Conservation (phyloP, 2,329 filamentous ascomycete species). For the Malbranchea cinnamomea region DNA sequence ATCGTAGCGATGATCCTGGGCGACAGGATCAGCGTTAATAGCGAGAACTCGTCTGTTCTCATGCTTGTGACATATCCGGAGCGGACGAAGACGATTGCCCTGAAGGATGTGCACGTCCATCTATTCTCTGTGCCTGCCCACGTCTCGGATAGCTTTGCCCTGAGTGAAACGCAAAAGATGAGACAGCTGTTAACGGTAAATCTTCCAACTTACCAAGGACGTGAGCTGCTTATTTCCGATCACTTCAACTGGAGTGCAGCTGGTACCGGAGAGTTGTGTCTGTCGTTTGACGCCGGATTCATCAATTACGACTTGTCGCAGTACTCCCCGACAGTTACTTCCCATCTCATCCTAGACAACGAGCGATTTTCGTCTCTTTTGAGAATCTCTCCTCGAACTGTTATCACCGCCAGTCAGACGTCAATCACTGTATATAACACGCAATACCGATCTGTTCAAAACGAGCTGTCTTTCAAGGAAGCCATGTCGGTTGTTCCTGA, state of each 20-base stretch:
- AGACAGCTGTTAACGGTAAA: conserved; percentile 23
- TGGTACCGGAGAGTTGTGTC: conserved; percentile 22
- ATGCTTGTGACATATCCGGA: conserved; percentile 26
- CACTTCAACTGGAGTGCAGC: conserved; percentile 26
- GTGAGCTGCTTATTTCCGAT: conserved; percentile 14
- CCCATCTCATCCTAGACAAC: conserved; percentile 23
- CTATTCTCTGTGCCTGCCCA: conserved; percentile 24
- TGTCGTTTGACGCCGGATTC: conserved; percentile 27
- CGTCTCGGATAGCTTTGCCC: conserved; percentile 10
- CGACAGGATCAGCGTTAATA: conserved; percentile 15
- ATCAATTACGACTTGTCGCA: conserved; percentile 29
- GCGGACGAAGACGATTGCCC: conserved; percentile 14
- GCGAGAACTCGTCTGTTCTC: conserved; percentile 22
- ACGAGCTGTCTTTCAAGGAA: conserved; percentile 22
- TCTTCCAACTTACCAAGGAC: conserved; percentile 19
- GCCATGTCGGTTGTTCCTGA: conserved; percentile 15
- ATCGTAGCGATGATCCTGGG: conserved; percentile 23
- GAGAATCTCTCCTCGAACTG: conserved; percentile 27
- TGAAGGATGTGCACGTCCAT: conserved; percentile 24
- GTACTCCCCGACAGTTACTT: conserved; percentile 24
- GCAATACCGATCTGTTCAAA: conserved; percentile 32
- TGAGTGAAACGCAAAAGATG: conserved; percentile 20
- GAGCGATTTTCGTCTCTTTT: conserved; percentile 27
- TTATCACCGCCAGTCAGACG: conserved; percentile 27
- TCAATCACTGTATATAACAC: conserved; percentile 32